Evolutionary conservation across 73 alveolate genomes (phyloP).

Genomic region (Breviolum minutum): DNA sequence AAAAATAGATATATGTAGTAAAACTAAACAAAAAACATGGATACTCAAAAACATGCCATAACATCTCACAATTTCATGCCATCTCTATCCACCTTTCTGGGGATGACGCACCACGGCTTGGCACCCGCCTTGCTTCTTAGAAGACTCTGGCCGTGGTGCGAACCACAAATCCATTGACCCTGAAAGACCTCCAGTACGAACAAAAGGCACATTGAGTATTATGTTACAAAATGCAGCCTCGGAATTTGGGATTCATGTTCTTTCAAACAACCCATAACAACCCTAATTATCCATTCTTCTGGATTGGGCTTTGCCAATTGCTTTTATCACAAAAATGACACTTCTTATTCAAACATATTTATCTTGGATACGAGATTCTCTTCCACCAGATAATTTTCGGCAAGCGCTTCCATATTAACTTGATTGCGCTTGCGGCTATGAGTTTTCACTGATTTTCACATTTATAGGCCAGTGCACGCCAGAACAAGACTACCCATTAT

Average conservation of each 20-base stretch:
- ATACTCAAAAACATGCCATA: background rate
- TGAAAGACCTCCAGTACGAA: conserved; percentile 23
- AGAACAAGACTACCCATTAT: too few relatives aligned
- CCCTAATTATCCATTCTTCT: too few relatives aligned
- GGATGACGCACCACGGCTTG: background rate
- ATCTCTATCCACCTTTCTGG: background rate
- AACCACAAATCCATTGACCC: conserved; percentile 55
- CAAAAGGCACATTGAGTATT: too few relatives aligned
- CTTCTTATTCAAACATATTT: too few relatives aligned
- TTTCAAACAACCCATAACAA: too few relatives aligned
- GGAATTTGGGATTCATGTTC: too few relatives aligned
- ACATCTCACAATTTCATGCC: background rate
- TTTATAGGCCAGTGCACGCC: too few relatives aligned
- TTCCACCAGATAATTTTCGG: too few relatives aligned
- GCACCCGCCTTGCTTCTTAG: conserved; percentile 46
- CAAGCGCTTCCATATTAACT: too few relatives aligned
- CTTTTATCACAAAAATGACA: too few relatives aligned
- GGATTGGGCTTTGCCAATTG: background rate
- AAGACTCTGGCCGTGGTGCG: conserved; percentile 47
- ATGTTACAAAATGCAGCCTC: too few relatives aligned
- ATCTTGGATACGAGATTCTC: background rate
- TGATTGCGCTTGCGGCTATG: background rate
- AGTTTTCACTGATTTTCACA: too few relatives aligned
- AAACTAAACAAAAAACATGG: background rate
- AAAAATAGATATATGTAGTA: background rate